Conservation (phyloP, 371 early-diverging fungal species). For the Umbelopsis sp. region DNA sequence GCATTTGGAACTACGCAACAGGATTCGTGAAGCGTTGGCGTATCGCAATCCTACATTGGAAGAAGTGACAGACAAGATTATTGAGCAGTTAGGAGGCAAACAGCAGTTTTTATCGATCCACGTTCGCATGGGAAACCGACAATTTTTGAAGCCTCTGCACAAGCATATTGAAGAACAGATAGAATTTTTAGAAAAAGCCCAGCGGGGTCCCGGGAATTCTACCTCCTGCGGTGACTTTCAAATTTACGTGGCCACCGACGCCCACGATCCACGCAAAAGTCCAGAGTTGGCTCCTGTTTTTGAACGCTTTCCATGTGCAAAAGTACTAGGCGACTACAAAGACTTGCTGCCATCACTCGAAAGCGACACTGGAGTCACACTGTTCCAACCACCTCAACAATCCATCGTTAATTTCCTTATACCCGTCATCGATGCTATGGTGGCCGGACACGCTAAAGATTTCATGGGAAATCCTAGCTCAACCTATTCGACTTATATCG, state of each 20-base stretch:
- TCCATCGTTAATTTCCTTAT: constrained; percentile 30
- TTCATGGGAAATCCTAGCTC: constrained; percentile 44
- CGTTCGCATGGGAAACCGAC: constrained; percentile 18
- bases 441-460: constrained; percentile 40
- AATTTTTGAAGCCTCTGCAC: constrained; percentile 21
- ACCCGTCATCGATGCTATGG: constrained; percentile 49
- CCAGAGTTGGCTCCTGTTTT: constrained; percentile 22
- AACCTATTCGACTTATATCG: constrained; percentile 48
- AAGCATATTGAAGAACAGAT: constrained; percentile 18
- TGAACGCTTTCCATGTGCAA: not conserved
- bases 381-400: constrained; percentile 29
- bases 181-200: not conserved
- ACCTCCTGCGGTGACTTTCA: not conserved
- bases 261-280: not conserved
- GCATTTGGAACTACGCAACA: constrained; percentile 27
- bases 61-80: constrained; percentile 40
- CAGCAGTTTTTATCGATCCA: constrained; percentile 27
- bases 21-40: constrained; percentile 30
- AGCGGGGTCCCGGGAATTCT: not conserved
- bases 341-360: constrained; percentile 35
- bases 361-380: constrained; percentile 25
- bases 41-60: constrained; percentile 41
- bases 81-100: constrained; percentile 36
- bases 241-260: not conserved
- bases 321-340: constrained; percentile 24